Base-by-base conservation (phyloP, 192 early-diverging fungal genomes). In the Entomortierella parvispora region DNA sequence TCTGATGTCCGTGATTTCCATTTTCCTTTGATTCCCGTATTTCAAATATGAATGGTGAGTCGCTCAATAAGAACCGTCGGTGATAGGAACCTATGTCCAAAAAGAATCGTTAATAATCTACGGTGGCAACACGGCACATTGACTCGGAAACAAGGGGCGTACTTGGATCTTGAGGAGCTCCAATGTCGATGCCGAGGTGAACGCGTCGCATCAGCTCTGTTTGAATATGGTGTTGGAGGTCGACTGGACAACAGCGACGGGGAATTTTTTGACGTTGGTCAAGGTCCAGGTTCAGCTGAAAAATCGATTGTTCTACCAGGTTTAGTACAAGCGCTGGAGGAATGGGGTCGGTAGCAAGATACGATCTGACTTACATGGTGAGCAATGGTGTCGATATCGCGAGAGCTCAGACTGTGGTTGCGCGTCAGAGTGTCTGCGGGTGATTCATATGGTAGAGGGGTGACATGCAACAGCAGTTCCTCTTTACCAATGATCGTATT, bases 131-230 rank as follows among this genome's bases (percentile, higher is more conserved):
- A 29, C 37, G 20, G 46, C 3, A 31, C 2, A 25, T 18, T 42
- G 20, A 45, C 29, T 0, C 28, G 5, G 7, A 29, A 29, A 33
- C 1, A 29, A 12, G 12, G 28, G 6, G 2, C 34, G 28, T 69
- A 61, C 67, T 34, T 26, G 33, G 48, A 25, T 65, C 54, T 9
- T 59, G 62, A 26, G 69, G 69, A 25, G 29, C 37, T 1, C 62
- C 70, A 11, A 72, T 72, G 20, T 72, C 56, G 23, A 72, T 64
- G 25, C 70, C 70, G 20, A 72, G 49, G 47, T 72, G 70, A 22
- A 72, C 62, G 8, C 70, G 70, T 29, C 70, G 62, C 49, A 60
- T 45, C 40, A 72, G n/a, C 31, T 72, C 70, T 14, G 55, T 65
- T n/a, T 72, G 70, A 14, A 72, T 72, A 34, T 65, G 49, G 25